A percentile compares a stretch with the other conserved stretches of the same genome.
Conservation (phyloP, 2,329 filamentous ascomycete genomes). For the Fusarium nanum region DNA sequence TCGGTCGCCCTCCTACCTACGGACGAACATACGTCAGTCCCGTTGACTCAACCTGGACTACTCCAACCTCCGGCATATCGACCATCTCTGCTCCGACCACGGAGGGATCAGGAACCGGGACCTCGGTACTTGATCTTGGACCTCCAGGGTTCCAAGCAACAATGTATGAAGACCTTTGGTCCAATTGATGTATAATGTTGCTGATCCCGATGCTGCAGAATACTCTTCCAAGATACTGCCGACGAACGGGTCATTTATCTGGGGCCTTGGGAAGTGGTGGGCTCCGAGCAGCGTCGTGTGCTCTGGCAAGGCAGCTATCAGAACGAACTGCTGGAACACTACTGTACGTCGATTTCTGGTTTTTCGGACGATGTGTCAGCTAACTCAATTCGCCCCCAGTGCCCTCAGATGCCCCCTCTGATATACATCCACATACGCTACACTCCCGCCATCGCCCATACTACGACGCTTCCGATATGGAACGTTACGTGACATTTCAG, state of each 20-base stretch:
- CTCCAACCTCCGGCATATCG: conserved; percentile 58
- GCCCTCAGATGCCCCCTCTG: conserved; percentile 57
- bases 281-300: conserved; percentile 60
- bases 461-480: conserved; percentile 62
- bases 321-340: conserved; percentile 64
- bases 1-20: conserved; percentile 56
- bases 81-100: conserved; percentile 58
- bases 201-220: conserved; percentile 51
- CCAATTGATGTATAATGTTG: conserved; percentile 25
- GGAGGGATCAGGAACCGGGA: conserved; percentile 52
- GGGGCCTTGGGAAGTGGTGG: conserved; percentile 65
- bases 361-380: conserved; percentile 10
- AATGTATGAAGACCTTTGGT: conserved; percentile 54
- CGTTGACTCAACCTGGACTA: conserved; percentile 60
- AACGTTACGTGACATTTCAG: conserved; percentile 61
- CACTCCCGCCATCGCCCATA: conserved; percentile 64
- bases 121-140: conserved; percentile 61
- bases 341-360: conserved; percentile 52
- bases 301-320: conserved; percentile 66
- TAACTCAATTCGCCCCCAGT: conserved; percentile 49
- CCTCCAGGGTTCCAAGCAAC: conserved; percentile 66
- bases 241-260: conserved; percentile 64
- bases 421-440: conserved; percentile 61
- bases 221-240: conserved; percentile 62
- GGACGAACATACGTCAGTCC: conserved; percentile 57